Conservation (phyloP, 495 filamentous ascomycete genomes). For the Daldinia vernicosa region DNA sequence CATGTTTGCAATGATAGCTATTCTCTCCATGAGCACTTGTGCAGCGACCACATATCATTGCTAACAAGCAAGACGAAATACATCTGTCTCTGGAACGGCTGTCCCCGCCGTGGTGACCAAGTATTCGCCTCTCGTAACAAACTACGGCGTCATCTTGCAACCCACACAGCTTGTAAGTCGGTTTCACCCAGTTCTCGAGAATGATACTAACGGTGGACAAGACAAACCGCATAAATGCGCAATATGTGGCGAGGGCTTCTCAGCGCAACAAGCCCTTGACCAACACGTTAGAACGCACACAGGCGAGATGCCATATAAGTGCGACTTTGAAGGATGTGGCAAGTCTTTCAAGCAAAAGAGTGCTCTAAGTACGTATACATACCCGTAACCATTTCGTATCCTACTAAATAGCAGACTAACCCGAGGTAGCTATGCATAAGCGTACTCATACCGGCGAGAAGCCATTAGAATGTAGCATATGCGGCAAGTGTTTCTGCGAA, state of each 20-base stretch:
- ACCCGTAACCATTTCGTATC: background rate
- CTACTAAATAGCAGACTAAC: conserved; percentile 27
- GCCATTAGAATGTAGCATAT: conserved; percentile 58
- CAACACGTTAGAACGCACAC: conserved; percentile 70
- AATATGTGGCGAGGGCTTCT: conserved; percentile 64
- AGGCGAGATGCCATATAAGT: conserved; percentile 67
- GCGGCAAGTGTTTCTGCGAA: conserved; percentile 61
- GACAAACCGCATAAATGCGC: conserved; percentile 67
- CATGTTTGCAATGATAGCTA: conserved; percentile 26
- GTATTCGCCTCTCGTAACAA: conserved; percentile 63
- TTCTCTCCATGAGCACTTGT: conserved; percentile 54
- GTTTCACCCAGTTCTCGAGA: background rate
- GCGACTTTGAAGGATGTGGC: conserved; percentile 57
- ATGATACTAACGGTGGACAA: conserved; percentile 40
- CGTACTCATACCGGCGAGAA: conserved; percentile 64
- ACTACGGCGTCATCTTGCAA: conserved; percentile 69
- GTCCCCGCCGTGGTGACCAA: conserved; percentile 49
- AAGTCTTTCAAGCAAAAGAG: conserved; percentile 66
- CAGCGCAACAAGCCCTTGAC: conserved; percentile 66
- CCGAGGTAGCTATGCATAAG: conserved; percentile 61
- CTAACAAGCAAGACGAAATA: conserved; percentile 55
- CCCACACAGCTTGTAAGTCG: conserved; percentile 68
- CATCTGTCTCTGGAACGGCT: conserved; percentile 58
- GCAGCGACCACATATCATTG: conserved; percentile 49
- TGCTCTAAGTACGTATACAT: conserved; percentile 62